Evolutionary conservation across 2,329 filamentous ascomycete species (phyloP), one percentile per base, ranked within the genome.

Genomic region (Talaromyces sp.): DNA sequence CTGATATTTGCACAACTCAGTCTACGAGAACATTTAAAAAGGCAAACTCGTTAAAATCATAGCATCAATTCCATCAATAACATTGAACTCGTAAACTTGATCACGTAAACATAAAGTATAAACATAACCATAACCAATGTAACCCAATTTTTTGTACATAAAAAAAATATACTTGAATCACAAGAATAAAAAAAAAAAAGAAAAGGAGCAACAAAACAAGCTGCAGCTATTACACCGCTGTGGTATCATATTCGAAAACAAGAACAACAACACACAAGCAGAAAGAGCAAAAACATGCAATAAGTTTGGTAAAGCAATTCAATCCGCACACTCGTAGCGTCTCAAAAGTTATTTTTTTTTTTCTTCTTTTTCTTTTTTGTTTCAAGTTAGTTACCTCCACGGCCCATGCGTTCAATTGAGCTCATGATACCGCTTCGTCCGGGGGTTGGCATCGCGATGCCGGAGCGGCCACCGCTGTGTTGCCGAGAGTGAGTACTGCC

Each of bases 391-490:
- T 54, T 57, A 16, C 62, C 58, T 67, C 70, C 59, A 10, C 82
- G 87, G 9, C 91, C 91, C 92, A 96, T 96, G 76, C 88, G 87
- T 81, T 96, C 91, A 73, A 96, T 95, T 18, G 89, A 92, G 68
- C 84, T 89, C 88, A 96, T 88, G 70, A 95, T 89, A 61, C 89
- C 87, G 70, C 89, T 91, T 69, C 90, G 83, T 14, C 78, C 77
- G 8, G 75, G 73, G 1, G 72, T 72, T 44, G 72, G 71, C 30
- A 74, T 70, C 14, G 73, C 73, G 63, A 76, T 76, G 2, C 73
- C 73, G 16, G 73, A 74, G 55, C 71, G 73, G 23, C 73, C 72
- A 55, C 73, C 72, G 58, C 74, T 78, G 54, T 73, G 76, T 9
- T 74, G 72, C 27, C 75, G 69, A 14, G 62, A 65, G 61, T 75